A percentile compares a stretch with the other conserved stretches of the same genome.
phyloP scores from a whole-genome alignment of 305 asterid genomes.

The Lippia alba region DNA sequence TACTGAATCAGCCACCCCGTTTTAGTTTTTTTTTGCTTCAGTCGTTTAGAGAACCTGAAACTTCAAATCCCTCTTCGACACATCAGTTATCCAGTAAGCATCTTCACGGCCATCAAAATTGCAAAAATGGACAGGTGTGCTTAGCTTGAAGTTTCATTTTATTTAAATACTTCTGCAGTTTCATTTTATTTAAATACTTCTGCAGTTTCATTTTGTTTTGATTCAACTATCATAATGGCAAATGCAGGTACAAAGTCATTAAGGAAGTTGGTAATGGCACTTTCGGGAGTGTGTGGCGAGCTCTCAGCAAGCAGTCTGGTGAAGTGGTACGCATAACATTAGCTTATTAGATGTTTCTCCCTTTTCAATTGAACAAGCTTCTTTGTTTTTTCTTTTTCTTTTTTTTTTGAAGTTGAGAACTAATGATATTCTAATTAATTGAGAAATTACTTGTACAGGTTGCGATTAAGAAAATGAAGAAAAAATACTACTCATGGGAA shows the following conservation, averaged over 20 bases:
- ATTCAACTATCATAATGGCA: conserved; percentile 20
- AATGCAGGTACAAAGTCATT: conserved; percentile 83
- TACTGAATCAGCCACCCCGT: conserved; percentile 65
- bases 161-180: conserved; percentile 3
- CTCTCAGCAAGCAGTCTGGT: conserved; percentile 87
- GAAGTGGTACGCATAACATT: conserved; percentile 74
- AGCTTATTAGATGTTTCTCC: conserved; percentile 12
- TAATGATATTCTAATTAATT: background rate
- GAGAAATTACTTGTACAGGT: conserved; percentile 55
- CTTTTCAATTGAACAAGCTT: background rate
- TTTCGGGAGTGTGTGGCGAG: conserved; percentile 96
- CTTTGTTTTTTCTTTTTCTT: no score
- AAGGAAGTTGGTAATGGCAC: conserved; percentile 98
- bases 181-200: background rate
- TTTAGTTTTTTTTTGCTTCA: conserved; percentile 43
- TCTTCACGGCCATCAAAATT: conserved; percentile 47
- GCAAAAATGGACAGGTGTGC: conserved; percentile 82
- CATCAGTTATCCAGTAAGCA: conserved; percentile 41
- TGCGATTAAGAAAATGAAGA: conserved; percentile 95
- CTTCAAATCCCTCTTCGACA: conserved; percentile 34
- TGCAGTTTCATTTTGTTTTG: conserved; percentile 8
- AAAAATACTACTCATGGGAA: conserved; percentile 93
- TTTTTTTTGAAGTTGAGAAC: conserved; percentile 10
- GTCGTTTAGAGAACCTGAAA: conserved; percentile 40
- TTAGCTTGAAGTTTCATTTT: conserved; percentile 10